Percentiles rank a stretch among this genome's conserved stretches.
phyloP scores from a whole-genome alignment of 164 flowering plant species.

The Piper betle region DNA sequence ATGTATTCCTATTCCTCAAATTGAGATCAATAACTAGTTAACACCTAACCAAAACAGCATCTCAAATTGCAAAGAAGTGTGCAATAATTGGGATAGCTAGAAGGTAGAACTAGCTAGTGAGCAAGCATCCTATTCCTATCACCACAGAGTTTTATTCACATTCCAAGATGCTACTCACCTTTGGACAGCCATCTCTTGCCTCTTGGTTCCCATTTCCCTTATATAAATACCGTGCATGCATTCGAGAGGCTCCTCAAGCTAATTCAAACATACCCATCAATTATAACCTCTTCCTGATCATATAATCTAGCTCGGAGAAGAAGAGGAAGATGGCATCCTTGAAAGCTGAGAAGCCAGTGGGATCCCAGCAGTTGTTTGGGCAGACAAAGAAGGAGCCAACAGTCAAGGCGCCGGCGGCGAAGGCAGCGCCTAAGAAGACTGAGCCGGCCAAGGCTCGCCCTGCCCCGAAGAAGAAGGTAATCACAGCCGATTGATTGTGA shows the following conservation, averaged over 20 bases:
- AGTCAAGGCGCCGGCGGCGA: constrained; percentile 15
- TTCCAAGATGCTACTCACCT: constrained; percentile 2
- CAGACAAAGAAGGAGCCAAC: constrained; percentile 24
- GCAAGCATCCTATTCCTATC: constrained; percentile 6
- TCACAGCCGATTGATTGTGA: background rate
- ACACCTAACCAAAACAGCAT: background rate
- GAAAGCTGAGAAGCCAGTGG: constrained; percentile 35
- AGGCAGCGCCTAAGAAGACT: constrained; percentile 22
- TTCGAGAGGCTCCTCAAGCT: constrained; percentile 7
- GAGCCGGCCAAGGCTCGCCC: constrained; percentile 14
- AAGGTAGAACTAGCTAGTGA: background rate
- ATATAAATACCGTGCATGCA: constrained; percentile 9
- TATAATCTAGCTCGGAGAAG: background rate
- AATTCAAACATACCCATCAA: no score
- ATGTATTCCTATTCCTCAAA: no score
- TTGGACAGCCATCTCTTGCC: background rate
- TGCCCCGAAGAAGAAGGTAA: constrained; percentile 27
- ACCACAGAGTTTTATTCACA: constrained; percentile 1
- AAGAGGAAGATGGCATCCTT: constrained; percentile 31
- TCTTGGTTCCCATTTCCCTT: constrained; percentile 5
- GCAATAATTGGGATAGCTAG: background rate
- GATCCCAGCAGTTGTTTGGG: constrained; percentile 7
- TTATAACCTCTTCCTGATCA: background rate
- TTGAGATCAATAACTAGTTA: no score
- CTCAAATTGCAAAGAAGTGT: background rate